Percentiles rank a stretch among this genome's conserved stretches.
These are phyloP conservation scores for Leccinum disarticulatum DNA, from an alignment of 768 basidiomycete genomes.

Conservation along the genomic window DNA sequence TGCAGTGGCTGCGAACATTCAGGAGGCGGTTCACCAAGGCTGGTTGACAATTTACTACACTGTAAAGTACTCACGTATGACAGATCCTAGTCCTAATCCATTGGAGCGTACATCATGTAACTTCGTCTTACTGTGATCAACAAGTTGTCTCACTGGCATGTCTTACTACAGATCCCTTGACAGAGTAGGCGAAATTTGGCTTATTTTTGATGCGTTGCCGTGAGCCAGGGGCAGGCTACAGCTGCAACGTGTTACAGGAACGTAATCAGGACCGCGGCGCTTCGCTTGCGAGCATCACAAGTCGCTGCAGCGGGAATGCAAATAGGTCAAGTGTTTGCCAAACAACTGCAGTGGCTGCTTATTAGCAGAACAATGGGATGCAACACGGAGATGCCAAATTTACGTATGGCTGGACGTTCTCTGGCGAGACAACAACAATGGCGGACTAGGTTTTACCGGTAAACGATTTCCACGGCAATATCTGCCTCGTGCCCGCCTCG, in stretches of 20 bases:
- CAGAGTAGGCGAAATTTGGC: slow-evolving; percentile 17
- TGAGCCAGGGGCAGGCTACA: slow-evolving; percentile 9
- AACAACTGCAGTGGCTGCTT: not conserved
- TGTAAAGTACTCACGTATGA: not conserved
- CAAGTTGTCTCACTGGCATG: slow-evolving; percentile 2
- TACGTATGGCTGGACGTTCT: slow-evolving; percentile 11
- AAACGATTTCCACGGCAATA: slow-evolving; percentile 23
- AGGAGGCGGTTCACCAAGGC: slow-evolving; percentile 8
- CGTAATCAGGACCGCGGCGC: not conserved
- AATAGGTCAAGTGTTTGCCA: slow-evolving; percentile 3
- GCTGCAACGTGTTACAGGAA: slow-evolving; percentile 14
- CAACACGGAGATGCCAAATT: slow-evolving; percentile 1
- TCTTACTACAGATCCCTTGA: slow-evolving; percentile 4
- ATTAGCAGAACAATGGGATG: slow-evolving; percentile 5
- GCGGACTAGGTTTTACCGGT: slow-evolving; percentile 4
- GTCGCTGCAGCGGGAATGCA: slow-evolving; percentile 1
- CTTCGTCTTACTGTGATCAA: not conserved
- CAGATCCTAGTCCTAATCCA: not conserved
- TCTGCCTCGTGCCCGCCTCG: slow-evolving; percentile 55
- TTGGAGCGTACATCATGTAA: not conserved
- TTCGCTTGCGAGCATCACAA: slow-evolving; percentile 1
- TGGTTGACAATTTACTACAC: not conserved
- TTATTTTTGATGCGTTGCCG: slow-evolving; percentile 5
- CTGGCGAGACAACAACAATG: slow-evolving; percentile 20
- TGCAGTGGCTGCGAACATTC: slow-evolving; percentile 26